Evolutionary conservation across 1,284 basidiomycete genomes (phyloP).

Genomic region (Sphaerobolus stellatus): DNA sequence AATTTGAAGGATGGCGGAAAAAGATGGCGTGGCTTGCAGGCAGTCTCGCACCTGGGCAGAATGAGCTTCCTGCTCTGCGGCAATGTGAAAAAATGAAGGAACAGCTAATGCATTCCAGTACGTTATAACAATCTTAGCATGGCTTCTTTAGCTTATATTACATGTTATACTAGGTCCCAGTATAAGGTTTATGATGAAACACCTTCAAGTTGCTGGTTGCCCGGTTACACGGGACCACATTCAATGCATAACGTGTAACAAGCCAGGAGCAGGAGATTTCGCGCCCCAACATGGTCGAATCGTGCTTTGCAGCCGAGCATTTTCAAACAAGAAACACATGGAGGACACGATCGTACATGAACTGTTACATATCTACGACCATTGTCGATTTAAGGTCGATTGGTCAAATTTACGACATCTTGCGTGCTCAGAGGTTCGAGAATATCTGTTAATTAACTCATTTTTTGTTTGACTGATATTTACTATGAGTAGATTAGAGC

Average conservation of each 20-base stretch:
- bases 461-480: neutral
- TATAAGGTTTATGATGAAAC: conserved; percentile 86
- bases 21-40: conserved; percentile 15
- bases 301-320: conserved; percentile 80
- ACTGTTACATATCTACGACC: conserved; percentile 94
- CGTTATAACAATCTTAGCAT: conserved; percentile 16
- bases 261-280: conserved; percentile 79
- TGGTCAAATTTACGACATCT: conserved; percentile 91
- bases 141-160: neutral
- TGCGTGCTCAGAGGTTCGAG: conserved; percentile 88
- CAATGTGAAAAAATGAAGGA: conserved; percentile 46
- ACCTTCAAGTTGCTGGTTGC: conserved; percentile 69
- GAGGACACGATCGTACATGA: conserved; percentile 94
- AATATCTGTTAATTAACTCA: conserved; percentile 3
- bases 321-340: conserved; percentile 82
- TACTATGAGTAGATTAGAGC: conserved; percentile 77
- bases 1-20: conserved; percentile 17
- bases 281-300: conserved; percentile 73
- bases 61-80: conserved; percentile 31
- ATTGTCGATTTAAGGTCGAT: conserved; percentile 91
- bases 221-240: conserved; percentile 66
- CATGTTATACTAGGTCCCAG: conserved; percentile 62
- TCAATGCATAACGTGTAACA: conserved; percentile 80
- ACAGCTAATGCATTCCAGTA: conserved; percentile 41
- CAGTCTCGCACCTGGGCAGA: conserved; percentile 11